Conservation (phyloP, 768 basidiomycete species). For the Symmetrospora coprosmae region DNA sequence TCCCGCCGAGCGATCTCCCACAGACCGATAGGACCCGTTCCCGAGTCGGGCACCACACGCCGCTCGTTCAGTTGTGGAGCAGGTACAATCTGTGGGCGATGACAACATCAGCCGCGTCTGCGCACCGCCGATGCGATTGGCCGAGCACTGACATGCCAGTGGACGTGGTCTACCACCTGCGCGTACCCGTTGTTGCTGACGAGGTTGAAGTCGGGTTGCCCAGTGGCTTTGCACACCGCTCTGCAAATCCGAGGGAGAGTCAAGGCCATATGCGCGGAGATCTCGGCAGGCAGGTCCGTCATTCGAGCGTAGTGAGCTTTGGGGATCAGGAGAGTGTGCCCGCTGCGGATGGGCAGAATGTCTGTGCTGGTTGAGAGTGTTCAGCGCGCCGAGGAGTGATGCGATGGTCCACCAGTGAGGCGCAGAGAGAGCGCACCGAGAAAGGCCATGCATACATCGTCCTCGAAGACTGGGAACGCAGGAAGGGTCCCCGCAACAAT, state of each 20-base stretch:
- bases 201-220: constrained; percentile 22
- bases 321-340: constrained; percentile 19
- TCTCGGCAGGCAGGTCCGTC: background rate
- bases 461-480: constrained; percentile 16
- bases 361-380: too few relatives aligned
- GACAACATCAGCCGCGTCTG: background rate
- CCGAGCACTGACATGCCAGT: constrained; percentile 35
- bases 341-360: constrained; percentile 3
- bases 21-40: background rate
- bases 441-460: constrained; percentile 14
- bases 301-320: constrained; percentile 14
- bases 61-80: background rate
- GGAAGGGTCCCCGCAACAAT: background rate
- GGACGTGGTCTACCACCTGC: constrained; percentile 39
- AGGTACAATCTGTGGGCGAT: constrained; percentile 34
- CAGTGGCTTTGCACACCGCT: constrained; percentile 15
- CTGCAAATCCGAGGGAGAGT: background rate
- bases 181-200: constrained; percentile 24
- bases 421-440: constrained; percentile 12
- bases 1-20: constrained; percentile 4
- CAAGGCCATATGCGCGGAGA: background rate
- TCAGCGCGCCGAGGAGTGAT: too few relatives aligned
- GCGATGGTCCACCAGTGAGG: too few relatives aligned
- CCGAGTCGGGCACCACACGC: background rate
- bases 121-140: background rate